A percentile compares a stretch with the other conserved stretches of the same genome.
Conservation (phyloP, 495 filamentous ascomycete species). For the Lasiosphaeris hirsuta region DNA sequence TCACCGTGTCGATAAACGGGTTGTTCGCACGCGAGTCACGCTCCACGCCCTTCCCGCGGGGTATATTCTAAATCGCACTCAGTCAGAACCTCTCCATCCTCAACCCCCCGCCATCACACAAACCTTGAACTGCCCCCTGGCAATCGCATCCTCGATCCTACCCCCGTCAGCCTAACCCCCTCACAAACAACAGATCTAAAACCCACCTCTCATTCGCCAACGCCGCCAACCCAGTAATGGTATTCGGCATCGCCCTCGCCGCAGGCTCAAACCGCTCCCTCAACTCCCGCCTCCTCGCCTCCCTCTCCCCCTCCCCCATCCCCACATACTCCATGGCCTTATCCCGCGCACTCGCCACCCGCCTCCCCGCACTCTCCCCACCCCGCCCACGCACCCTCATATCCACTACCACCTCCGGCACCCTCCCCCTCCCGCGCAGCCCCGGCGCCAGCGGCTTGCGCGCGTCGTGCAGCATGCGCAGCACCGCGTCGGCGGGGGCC, state of each 20-base stretch:
- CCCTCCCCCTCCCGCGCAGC: conserved; percentile 42
- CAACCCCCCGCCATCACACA: not conserved
- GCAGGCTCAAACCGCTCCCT: conserved; percentile 74
- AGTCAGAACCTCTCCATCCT: not conserved
- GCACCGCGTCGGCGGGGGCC: conserved; percentile 64
- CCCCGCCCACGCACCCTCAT: conserved; percentile 51
- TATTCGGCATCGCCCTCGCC: conserved; percentile 71
- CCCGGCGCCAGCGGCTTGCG: conserved; percentile 63
- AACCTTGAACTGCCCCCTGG: conserved; percentile 78
- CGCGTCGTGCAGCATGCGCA: conserved; percentile 86
- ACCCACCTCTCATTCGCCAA: conserved; percentile 73
- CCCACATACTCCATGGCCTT: conserved; percentile 68
- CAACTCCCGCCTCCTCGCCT: conserved; percentile 65
- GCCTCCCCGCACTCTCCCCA: conserved; percentile 46
- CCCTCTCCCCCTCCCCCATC: conserved; percentile 63
- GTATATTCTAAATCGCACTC: conserved; percentile 51
- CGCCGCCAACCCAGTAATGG: conserved; percentile 72
- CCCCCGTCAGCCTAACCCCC: not conserved
- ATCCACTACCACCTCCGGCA: conserved; percentile 53
- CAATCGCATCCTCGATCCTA: conserved; percentile 88
- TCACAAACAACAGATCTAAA: not conserved
- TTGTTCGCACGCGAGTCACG: conserved; percentile 77
- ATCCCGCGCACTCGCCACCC: conserved; percentile 76
- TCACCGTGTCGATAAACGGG: conserved; percentile 81
- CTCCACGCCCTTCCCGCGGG: conserved; percentile 74